Conservation (phyloP, 345 rosid species). For the Corymbia maculata region DNA sequence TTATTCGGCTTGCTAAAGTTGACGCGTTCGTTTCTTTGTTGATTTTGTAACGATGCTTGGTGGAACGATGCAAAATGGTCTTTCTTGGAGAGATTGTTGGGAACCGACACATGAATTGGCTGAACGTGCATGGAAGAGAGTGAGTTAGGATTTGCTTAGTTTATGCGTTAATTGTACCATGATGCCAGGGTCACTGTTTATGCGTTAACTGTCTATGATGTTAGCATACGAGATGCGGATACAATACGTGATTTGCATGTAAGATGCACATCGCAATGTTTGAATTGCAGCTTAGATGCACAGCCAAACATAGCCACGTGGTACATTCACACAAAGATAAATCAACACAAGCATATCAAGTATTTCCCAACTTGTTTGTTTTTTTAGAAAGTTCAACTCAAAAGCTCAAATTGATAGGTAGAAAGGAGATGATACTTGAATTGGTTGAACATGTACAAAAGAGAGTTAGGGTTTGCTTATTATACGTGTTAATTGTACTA, state of each 20-base stretch:
- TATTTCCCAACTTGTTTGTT: no score
- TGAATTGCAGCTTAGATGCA: neutral
- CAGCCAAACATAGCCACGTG: no score
- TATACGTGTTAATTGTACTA: neutral
- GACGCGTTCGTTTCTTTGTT: neutral
- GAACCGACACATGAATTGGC: neutral
- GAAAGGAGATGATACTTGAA: neutral
- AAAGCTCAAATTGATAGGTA: no score
- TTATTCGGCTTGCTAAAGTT: neutral
- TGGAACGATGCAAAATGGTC: neutral
- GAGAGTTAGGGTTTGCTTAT: neutral
- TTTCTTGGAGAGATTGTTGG: neutral
- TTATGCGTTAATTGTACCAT: neutral
- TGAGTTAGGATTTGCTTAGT: neutral
- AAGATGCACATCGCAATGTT: neutral
- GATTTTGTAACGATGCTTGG: neutral
- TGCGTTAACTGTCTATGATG: neutral
- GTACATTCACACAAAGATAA: no score
- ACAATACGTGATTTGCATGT: neutral
- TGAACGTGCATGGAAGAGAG: neutral
- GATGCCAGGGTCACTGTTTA: neutral
- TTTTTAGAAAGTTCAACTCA: no score
- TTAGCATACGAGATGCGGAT: neutral
- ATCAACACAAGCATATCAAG: no score
- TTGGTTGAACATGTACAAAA: neutral